Evolutionary conservation across 495 filamentous ascomycete species (phyloP), one percentile per base, ranked within the genome.

Genomic region (Talaromyces nanjingensis): DNA sequence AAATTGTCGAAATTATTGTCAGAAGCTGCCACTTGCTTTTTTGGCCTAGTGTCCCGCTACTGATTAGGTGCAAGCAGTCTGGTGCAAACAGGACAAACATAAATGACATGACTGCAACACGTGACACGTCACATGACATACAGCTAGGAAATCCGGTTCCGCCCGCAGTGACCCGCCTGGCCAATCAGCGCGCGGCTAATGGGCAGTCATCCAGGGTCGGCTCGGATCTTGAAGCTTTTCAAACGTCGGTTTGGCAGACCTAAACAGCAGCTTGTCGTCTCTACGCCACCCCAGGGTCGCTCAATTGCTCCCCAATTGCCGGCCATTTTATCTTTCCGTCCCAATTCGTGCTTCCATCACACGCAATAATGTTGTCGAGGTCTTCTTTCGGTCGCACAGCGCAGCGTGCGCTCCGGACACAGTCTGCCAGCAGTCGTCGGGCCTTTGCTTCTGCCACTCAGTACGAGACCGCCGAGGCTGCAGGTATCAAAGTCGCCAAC

Each of bases 401-500:
- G 77, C 87, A 86, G 81, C 86, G 88, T 78, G 87, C 89, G 74
- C 80, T 90, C 71, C 84, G 87, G 69, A 83, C 81, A 69, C 78
- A 56, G 59, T 65, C 70, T 72, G 70, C 81, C 71, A 76, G 80
- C 69, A 80, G 83, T 75, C 82, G 86, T 72, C 86, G 91, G 73
- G 85, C 85, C 64, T 87, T 96, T 74, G 93, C 93, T 71, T 89
- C 91, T 69, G 87, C 90, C 67, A 91, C 92, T 77, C 87, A 89
- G 74, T 99, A 96, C 83, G 87, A 96, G 72, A 88, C 88, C 68
- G 84, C 90, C 71, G 90, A 93, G 76, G 84, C 89, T 73, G 81
- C 84, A 67, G 92, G 94, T 69, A 81, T 98, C 75, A 98, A 96
- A 84, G 82, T 96, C 64, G 92, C 92, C 69, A 89, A 89, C 78